These are phyloP conservation scores for Cokeromyces recurvatus DNA, from an alignment of 371 early-diverging fungal species.

Conservation along the genomic window DNA sequence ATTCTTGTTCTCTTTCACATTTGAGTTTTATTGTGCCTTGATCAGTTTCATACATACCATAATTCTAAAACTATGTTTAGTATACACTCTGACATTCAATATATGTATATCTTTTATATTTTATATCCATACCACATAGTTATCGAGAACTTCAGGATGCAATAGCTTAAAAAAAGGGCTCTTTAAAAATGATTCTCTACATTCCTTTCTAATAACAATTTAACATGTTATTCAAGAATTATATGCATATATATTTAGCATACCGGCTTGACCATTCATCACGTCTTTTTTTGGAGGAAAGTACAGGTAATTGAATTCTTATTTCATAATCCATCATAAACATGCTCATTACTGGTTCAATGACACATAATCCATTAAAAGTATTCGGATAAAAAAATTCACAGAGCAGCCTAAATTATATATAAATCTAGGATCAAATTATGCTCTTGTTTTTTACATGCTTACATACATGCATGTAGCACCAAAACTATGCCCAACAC, in stretches of 20 bases:
- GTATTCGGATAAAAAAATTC: constrained; percentile 32
- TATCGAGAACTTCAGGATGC: constrained; percentile 35
- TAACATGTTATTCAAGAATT: neutral
- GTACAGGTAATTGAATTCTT: constrained; percentile 2
- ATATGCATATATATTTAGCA: neutral
- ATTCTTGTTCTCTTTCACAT: constrained; percentile 36
- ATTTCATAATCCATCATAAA: constrained; percentile 9
- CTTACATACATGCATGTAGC: constrained; percentile 34
- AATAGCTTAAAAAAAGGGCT: constrained; percentile 29
- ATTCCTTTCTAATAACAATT: constrained; percentile 28
- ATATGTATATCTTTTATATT: neutral
- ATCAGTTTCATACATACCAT: constrained; percentile 40
- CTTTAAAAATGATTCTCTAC: constrained; percentile 14
- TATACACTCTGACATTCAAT: no score
- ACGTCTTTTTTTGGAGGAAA: constrained; percentile 17
- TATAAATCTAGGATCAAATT: no score
- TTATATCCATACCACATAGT: constrained; percentile 27
- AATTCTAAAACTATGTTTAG: constrained; percentile 21
- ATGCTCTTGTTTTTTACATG: no score
- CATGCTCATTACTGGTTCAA: constrained; percentile 27
- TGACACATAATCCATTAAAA: constrained; percentile 27
- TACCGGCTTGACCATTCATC: constrained; percentile 31
- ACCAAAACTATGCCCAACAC: constrained; percentile 43
- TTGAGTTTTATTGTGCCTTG: constrained; percentile 37
- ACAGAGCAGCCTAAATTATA: constrained; percentile 19